Base-by-base conservation (phyloP, 148 eudicot genomes). In the Silene latifolia region DNA sequence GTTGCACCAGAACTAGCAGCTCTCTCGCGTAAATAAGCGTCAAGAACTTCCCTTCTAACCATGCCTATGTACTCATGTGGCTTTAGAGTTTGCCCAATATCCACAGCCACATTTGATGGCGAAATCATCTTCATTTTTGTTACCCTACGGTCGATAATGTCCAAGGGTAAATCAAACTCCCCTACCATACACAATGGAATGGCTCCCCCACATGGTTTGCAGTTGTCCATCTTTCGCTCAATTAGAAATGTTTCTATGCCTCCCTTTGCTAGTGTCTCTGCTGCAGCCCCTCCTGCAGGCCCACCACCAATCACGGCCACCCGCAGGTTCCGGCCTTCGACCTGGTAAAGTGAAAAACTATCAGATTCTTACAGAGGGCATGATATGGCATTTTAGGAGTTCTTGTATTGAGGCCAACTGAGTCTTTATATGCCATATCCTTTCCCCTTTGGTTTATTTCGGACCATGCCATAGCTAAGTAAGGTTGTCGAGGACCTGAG, bases 111-210 rank as follows among this genome's bases (percentile, higher is more conserved):
- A 71, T 95, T 95, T 0, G 99, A 95, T 7, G 99, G 99, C 0
- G 99, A 95, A 4, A 92, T 95, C 99, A 95, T 92, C 82, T 95
- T 95, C 99, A 95, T 95, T 76, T 90, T 92, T 8, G 98, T 95
- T 2, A 95, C 99, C 19, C 83, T 72, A 1, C 99, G 85, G 76
- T 95, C 99, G 7, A 95, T 95, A 51, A 92, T 95, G 76, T 95
- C 99, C 23, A 92, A n/a, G n/a, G 99, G 99, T 3, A 95, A 46
- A 77, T 87, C 98, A 44, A 95, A 95, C 25, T 95, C 99, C 5
- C 96, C 97, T 17, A 95, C 99, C 98, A 92, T 90, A 72, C 99
- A 95, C 6, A 95, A 80, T 0, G 99, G 99, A 10, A 95, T 95
- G 2, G 99, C 99, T 10, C 99, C 99, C 1, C 98, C 98, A 67